Conservation (phyloP, 208 protist genomes). For the Polymyxa betae region DNA sequence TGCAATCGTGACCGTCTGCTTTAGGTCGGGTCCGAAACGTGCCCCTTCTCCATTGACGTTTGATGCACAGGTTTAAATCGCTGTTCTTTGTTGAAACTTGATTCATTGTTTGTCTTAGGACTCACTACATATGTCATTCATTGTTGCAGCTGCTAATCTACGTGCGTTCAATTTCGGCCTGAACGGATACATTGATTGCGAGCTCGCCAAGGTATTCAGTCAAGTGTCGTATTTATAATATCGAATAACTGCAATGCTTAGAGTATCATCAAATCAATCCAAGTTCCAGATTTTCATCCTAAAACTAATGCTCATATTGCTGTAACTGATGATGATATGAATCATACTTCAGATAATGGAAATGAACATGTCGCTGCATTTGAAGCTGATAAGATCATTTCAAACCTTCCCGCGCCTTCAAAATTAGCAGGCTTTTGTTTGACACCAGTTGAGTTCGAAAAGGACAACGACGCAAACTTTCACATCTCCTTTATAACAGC, state of each 20-base stretch:
- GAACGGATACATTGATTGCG: background rate
- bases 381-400: constrained; percentile 44
- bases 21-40: constrained; percentile 83
- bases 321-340: background rate
- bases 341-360: constrained; percentile 34
- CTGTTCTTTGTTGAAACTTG: constrained; percentile 50
- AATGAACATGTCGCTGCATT: background rate
- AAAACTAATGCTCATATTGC: background rate
- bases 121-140: constrained; percentile 75
- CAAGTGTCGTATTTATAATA: no score
- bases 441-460: constrained; percentile 69
- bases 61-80: no score
- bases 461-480: constrained; percentile 81
- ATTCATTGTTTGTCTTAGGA: constrained; percentile 64
- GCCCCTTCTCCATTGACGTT: constrained; percentile 81
- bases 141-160: constrained; percentile 81
- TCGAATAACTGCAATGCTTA: no score
- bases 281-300: background rate
- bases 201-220: background rate
- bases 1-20: constrained; percentile 80
- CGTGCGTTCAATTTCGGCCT: constrained; percentile 77
- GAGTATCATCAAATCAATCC: no score
- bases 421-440: constrained; percentile 64
- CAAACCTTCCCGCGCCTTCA: constrained; percentile 56
- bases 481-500: constrained; percentile 75